Evolutionary conservation across 192 early-diverging fungal genomes (phyloP), one percentile per base, ranked within the genome.

Genomic region (Spinellus fusiger): DNA sequence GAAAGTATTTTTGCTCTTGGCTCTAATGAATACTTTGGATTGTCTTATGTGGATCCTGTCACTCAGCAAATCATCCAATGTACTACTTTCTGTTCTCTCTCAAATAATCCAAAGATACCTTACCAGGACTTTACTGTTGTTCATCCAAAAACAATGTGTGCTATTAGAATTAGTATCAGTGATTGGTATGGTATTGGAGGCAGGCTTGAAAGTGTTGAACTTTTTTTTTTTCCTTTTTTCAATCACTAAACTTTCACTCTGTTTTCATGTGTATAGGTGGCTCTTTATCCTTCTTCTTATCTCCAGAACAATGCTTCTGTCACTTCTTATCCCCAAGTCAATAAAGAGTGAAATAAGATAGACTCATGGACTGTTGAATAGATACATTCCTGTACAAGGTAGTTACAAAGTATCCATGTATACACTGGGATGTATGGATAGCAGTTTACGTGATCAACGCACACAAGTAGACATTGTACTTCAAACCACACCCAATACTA

Each of bases 11-110:
- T 86, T 66, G 80, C 84, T 12, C 78, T 73, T 13, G 66, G 73
- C 8, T 72, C 73, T 23, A 84, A 88, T 68, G 71, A 79, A 64
- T 66, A 70, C 22, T 61, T 88, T 47, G 71, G 77, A 54, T 75
- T 91, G 29, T 76, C 80, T 10, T 89, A 87, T 44, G 54, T 86
- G 26, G 86, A 91, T 46, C 81, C 80, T 10, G 40, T 52, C 22
- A 79, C 84, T 4, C 68, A 70, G 13, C 29, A 58, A 9, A 58
- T 73, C 10, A 68, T 64, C 59, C 69, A 64, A 51, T 77, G 77
- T 51, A 77, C 72, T 4, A 37, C 40, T 23, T 32, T 53, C 16
- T 75, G 73, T 48, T 59, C 54, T 53, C 44, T 80, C 54, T 34
- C 70, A 49, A 49, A 68, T 74, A 33, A 34, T 70, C 12, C 57